phyloP scores from a whole-genome alignment of 2,329 filamentous ascomycete genomes.

The Cladosporium halotolerans region DNA sequence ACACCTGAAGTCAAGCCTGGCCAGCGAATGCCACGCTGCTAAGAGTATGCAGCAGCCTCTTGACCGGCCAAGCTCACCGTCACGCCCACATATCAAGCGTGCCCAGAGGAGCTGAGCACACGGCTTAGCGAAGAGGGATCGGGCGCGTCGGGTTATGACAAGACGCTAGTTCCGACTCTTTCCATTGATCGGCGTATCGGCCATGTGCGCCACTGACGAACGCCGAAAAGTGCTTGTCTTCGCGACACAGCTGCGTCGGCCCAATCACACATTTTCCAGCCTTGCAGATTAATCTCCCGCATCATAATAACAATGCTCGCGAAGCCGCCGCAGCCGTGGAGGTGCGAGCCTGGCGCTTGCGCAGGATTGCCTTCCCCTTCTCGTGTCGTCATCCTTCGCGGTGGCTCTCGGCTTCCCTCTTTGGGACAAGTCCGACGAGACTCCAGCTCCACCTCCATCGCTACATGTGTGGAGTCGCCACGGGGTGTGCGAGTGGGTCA shows the following conservation, averaged over 20 bases:
- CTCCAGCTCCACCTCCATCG: slow-evolving; percentile 5
- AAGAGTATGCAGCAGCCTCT: background rate
- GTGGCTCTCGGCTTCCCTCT: background rate
- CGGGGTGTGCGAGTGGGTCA: background rate
- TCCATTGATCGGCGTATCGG: background rate
- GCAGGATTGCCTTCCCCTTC: background rate
- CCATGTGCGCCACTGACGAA: background rate
- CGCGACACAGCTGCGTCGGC: background rate
- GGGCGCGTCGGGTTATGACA: background rate
- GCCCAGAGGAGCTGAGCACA: slow-evolving; percentile 3
- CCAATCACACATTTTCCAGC: background rate
- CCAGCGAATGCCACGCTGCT: background rate
- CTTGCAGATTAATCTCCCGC: background rate
- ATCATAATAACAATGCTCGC: background rate
- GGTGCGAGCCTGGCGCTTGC: background rate
- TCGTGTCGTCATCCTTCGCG: background rate
- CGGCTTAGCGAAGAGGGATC: background rate
- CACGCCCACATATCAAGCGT: slow-evolving; percentile 3
- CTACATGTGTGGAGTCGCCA: slow-evolving; percentile 4
- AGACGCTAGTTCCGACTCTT: background rate
- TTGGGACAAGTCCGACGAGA: background rate
- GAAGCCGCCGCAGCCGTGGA: background rate
- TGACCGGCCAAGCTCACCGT: slow-evolving; percentile 10
- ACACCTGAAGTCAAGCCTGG: background rate
- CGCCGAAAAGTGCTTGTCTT: background rate